Evolutionary conservation across 106 monocot species (phyloP).

Genomic region (Dioscorea dumetorum): DNA sequence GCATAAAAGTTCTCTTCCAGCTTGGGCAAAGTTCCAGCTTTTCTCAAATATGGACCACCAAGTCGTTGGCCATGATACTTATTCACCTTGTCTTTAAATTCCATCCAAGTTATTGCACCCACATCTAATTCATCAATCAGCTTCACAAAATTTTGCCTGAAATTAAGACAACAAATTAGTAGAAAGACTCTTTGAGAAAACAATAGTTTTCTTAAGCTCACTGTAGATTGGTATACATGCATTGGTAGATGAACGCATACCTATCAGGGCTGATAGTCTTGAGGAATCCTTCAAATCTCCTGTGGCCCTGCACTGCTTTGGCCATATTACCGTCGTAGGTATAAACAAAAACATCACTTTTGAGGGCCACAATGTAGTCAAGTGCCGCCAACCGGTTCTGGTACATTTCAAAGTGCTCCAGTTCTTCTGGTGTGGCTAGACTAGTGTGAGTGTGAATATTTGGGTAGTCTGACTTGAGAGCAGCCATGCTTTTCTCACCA

Average conservation of each 20-base stretch:
- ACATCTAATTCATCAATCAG: conserved; percentile 50
- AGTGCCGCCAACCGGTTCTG: conserved; percentile 56
- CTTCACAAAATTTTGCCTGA: conserved; percentile 33
- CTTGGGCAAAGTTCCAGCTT: conserved; percentile 12
- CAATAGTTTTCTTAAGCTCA: no score
- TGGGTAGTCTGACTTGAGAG: conserved; percentile 37
- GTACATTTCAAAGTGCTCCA: conserved; percentile 22
- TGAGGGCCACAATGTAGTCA: conserved; percentile 51
- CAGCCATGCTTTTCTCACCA: conserved; percentile 33
- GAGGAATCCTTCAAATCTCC: conserved; percentile 50
- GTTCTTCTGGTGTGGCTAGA: conserved; percentile 25
- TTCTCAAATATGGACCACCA: conserved; percentile 55
- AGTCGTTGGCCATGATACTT: conserved; percentile 32
- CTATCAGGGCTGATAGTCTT: conserved; percentile 59
- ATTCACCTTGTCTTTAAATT: conserved; percentile 26
- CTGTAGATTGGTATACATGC: no score
- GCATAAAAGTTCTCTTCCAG: conserved; percentile 60
- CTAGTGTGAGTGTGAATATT: conserved; percentile 55
- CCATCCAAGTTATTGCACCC: conserved; percentile 32
- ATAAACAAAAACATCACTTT: conserved; percentile 59
- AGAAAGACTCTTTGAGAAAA: no score
- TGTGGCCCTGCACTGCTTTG: conserved; percentile 57
- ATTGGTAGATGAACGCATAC: conserved; percentile 1
- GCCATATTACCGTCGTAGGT: conserved; percentile 78
- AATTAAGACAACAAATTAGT: no score